Evolutionary conservation across 768 basidiomycete genomes (phyloP), one percentile per base, ranked within the genome.

Genomic region (Auriscalpium vulgare): DNA sequence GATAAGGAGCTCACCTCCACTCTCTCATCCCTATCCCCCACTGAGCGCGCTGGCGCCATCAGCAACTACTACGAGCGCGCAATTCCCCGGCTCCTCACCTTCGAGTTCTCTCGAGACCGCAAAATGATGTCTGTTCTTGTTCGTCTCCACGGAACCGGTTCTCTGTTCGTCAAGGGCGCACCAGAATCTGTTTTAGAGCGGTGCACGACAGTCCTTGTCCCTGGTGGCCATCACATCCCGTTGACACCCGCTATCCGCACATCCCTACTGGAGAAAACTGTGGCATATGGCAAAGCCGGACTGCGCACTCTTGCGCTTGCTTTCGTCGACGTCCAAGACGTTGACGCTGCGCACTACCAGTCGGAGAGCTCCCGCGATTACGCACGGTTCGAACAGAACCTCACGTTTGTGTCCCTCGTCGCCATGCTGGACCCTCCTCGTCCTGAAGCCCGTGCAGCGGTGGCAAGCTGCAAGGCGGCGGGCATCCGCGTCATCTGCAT

Each of bases 41-140:
- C 76, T 16, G 74, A 71, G 38, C 88, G 95, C 53, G 86, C 88
- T 51, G 90, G 81, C 62, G 92, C 87, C 37, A 78, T 97, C 73
- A 94, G 88, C 75, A 86, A 89, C 37, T 78, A 84, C 70, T 86
- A 91, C 69, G 91, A 93, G 61, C 74, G 75, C 52, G 76, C 73
- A 14, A 86, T 91, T 66, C 76, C 84, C 16, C 85, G 94, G 56
- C 79, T 97, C 13, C 74, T 97, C 63, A 99, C 95, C 8, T 95
- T 99, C 70, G 95, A 99, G 70, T 98, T 99, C 72, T 91, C 94
- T 19, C 85, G 95, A 17, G 95, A 98, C 71, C 88, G 95, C 67
- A 99, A 97, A 74, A 95, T 95, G 84, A 98, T 98, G 95, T 97
- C 95, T 19, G 95, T 97, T 51, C 83, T 98, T 51, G 89, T 91